These are phyloP conservation scores for Eucalyptus sp. DNA, from an alignment of 345 rosid species.

Conservation along the genomic window DNA sequence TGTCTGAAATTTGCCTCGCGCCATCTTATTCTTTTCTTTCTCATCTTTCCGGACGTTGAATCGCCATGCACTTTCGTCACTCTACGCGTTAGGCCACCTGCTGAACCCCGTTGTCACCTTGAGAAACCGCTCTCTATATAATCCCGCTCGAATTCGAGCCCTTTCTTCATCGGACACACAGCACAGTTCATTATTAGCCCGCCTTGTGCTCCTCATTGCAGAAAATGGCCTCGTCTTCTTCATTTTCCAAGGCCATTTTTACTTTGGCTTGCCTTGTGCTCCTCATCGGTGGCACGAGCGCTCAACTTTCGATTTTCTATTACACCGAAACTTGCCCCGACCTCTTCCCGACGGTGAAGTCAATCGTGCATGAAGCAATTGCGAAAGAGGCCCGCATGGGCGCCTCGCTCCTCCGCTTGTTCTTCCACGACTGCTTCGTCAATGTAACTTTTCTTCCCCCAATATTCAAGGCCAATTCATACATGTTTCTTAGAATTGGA, in stretches of 20 bases:
- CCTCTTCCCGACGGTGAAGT: slow-evolving; percentile 31
- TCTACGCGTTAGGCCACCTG: slow-evolving; percentile 69
- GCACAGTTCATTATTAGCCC: neutral
- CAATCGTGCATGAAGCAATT: slow-evolving; percentile 45
- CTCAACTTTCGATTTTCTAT: slow-evolving; percentile 60
- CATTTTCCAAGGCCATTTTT: neutral
- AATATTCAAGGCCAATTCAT: neutral
- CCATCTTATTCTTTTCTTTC: neutral
- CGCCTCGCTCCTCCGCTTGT: slow-evolving; percentile 74
- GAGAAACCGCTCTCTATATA: neutral
- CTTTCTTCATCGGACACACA: neutral
- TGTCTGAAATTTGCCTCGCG: neutral
- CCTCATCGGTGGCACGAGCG: slow-evolving; percentile 11
- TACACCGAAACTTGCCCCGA: slow-evolving; percentile 63
- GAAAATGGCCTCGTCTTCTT: slow-evolving; percentile 10
- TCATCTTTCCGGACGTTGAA: neutral
- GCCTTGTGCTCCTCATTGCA: neutral
- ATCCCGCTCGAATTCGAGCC: neutral
- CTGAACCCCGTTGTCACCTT: neutral
- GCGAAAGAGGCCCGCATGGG: slow-evolving; percentile 46
- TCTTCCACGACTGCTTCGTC: slow-evolving; percentile 93
- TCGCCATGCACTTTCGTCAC: neutral
- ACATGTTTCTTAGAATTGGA: neutral
- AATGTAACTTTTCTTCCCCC: slow-evolving; percentile 28
- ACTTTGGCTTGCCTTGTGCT: slow-evolving; percentile 22